Conservation (phyloP, 306 rosid species). For the Myrica gale region DNA sequence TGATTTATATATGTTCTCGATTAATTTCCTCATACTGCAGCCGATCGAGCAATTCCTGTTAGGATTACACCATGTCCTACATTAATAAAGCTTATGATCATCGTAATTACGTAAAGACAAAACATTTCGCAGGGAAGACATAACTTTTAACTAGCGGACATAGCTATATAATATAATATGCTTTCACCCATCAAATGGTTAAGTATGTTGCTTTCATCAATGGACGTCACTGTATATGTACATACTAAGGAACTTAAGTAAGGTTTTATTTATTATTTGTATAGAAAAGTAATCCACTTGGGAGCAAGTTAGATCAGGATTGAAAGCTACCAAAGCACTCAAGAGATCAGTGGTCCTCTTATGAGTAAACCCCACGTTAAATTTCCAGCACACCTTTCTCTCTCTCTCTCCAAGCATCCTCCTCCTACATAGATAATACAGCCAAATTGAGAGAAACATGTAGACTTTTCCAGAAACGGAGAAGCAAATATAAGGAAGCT, state of each 20-base stretch:
- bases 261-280: neutral
- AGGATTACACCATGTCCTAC: no score
- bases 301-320: conserved; percentile 11
- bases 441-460: neutral
- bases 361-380: conserved; percentile 36
- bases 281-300: conserved; percentile 9
- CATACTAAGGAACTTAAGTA: neutral
- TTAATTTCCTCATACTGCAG: no score
- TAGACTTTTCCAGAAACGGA: conserved; percentile 8
- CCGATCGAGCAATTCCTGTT: no score
- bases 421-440: neutral
- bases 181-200: neutral
- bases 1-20: no score
- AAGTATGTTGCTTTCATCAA: conserved; percentile 4
- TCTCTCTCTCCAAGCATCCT: neutral
- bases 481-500: conserved; percentile 21
- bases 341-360: conserved; percentile 1
- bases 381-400: conserved; percentile 1
- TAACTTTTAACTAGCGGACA: neutral
- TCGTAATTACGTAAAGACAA: neutral
- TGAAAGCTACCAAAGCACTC: conserved; percentile 22
- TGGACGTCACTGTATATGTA: neutral
- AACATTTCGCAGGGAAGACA: neutral
- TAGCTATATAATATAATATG: neutral
- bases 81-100: neutral